Conservation (phyloP, 306 rosid species). For the Lupinus albus region DNA sequence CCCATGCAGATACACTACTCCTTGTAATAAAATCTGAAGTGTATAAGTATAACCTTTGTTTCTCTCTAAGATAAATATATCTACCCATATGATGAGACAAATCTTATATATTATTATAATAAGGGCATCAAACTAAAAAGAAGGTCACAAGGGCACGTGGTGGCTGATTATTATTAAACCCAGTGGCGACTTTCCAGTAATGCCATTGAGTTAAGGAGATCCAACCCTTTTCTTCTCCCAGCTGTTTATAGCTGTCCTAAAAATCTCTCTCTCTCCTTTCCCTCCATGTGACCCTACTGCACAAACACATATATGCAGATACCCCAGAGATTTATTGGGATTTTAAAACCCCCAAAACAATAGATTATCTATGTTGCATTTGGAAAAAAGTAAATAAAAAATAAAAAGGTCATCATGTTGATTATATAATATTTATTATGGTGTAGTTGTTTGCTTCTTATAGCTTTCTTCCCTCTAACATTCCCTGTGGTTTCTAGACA, state of each 20-base stretch:
- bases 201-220: constrained; percentile 71
- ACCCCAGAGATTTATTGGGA: constrained; percentile 46
- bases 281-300: constrained; percentile 59
- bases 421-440: neutral
- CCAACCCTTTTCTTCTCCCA: constrained; percentile 56
- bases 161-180: constrained; percentile 46
- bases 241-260: constrained; percentile 84
- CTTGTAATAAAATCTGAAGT: too few species aligned
- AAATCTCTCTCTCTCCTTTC: constrained; percentile 29
- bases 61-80: too few species aligned
- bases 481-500: constrained; percentile 32
- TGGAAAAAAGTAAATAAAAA: neutral
- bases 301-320: constrained; percentile 42
- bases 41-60: too few species aligned
- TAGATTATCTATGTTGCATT: neutral
- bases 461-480: constrained; percentile 38
- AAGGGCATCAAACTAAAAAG: constrained; percentile 45
- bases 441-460: constrained; percentile 4
- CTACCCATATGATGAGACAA: neutral
- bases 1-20: too few species aligned
- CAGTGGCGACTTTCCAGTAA: constrained; percentile 69
- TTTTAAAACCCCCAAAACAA: constrained; percentile 33
- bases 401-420: neutral
- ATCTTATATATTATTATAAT: neutral
- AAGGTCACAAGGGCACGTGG: constrained; percentile 73